Conservation (phyloP, 2,329 filamentous ascomycete species). For the Verticillium zaregamsianum region DNA sequence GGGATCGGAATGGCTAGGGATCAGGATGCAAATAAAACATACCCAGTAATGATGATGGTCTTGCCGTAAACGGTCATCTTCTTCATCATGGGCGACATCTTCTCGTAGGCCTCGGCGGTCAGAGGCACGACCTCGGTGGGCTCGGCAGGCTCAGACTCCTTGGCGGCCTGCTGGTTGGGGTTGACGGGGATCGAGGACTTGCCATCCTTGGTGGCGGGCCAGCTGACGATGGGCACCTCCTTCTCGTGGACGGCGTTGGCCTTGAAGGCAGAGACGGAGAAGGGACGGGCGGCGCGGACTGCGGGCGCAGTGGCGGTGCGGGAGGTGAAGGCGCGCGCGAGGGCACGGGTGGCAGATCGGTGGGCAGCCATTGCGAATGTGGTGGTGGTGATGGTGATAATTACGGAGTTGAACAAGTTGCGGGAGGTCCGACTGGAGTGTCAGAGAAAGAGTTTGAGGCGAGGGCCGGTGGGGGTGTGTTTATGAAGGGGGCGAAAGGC, state of each 20-base stretch:
- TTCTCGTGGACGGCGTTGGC: slow-evolving; percentile 47
- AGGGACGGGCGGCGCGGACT: slow-evolving; percentile 24
- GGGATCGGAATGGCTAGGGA: slow-evolving; percentile 1
- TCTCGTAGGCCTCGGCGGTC: slow-evolving; percentile 46
- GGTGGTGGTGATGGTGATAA: background rate
- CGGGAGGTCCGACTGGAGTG: background rate
- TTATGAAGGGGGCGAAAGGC: background rate
- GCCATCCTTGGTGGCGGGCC: slow-evolving; percentile 47
- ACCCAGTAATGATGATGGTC: slow-evolving; percentile 66
- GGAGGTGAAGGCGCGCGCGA: slow-evolving; percentile 21
- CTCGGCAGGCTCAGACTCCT: slow-evolving; percentile 25
- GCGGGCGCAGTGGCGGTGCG: slow-evolving; percentile 19
- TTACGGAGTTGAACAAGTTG: background rate
- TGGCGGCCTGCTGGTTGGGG: background rate
- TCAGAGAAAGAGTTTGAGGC: background rate
- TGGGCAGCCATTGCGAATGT: slow-evolving; percentile 7
- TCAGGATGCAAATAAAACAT: slow-evolving; percentile 35
- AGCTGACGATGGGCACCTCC: slow-evolving; percentile 53
- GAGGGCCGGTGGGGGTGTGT: background rate
- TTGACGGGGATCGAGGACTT: slow-evolving; percentile 51
- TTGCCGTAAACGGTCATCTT: slow-evolving; percentile 67
- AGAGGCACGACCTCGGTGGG: slow-evolving; percentile 48
- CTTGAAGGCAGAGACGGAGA: slow-evolving; percentile 31
- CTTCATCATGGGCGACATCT: slow-evolving; percentile 58
- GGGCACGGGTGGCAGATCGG: slow-evolving; percentile 10